phyloP scores from a whole-genome alignment of 345 rosid genomes.

The Bruguiera gymnorhiza region DNA sequence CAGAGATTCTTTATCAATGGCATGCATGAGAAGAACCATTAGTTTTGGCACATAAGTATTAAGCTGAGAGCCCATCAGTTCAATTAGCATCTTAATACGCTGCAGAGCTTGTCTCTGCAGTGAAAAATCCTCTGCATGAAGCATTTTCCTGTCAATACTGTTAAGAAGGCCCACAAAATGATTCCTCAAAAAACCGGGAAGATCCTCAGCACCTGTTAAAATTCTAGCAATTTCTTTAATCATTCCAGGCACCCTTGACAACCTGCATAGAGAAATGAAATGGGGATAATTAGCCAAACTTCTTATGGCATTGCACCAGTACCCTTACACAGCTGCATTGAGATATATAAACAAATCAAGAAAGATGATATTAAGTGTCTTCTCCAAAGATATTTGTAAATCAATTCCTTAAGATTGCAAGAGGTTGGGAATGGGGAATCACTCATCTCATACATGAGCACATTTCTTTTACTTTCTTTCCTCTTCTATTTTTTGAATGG shows the following conservation, averaged over 20 bases:
- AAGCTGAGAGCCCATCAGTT: slow-evolving; percentile 87
- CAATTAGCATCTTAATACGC: slow-evolving; percentile 83
- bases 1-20: slow-evolving; percentile 74
- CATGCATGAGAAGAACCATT: slow-evolving; percentile 96
- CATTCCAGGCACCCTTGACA: slow-evolving; percentile 71
- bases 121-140: slow-evolving; percentile 63
- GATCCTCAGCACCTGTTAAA: slow-evolving; percentile 74
- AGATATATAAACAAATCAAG: neutral
- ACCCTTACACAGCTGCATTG: too few relatives aligned
- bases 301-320: neutral
- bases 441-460: too few relatives aligned
- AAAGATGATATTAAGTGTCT: neutral
- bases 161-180: slow-evolving; percentile 98
- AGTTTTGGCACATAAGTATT: slow-evolving; percentile 89
- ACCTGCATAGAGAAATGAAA: slow-evolving; percentile 46
- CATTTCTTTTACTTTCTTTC: too few relatives aligned
- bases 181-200: slow-evolving; percentile 78
- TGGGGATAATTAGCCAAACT: neutral
- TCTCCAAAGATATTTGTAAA: neutral
- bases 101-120: slow-evolving; percentile 87
- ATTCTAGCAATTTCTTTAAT: slow-evolving; percentile 75
- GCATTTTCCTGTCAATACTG: slow-evolving; percentile 88
- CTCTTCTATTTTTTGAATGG: too few relatives aligned
- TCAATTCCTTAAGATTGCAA: neutral
- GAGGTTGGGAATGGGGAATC: too few relatives aligned